Evolutionary conservation across 2,329 filamentous ascomycete species (phyloP), one percentile per base, ranked within the genome.

Genomic region (Gnomoniopsis sp.): DNA sequence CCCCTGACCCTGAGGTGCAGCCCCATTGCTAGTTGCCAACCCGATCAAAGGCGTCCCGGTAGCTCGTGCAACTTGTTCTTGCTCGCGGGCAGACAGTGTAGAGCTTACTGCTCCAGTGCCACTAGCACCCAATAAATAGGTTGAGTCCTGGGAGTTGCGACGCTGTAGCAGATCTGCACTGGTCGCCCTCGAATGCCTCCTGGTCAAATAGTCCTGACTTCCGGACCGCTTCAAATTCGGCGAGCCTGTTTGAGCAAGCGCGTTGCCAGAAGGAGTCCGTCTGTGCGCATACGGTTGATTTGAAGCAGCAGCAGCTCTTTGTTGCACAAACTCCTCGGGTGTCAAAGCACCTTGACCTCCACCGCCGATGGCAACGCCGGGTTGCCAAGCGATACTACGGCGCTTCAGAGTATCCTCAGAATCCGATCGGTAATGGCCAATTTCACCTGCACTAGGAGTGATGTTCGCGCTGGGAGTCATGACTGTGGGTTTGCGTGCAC

Each of bases 21-120:
- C 81, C 62, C 77, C 77, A 53, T 79, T 79, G 52, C 56, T 62
- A 10, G 81, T 81, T 4, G 81, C 82, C 69, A 96, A 77, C 59
- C 83, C 86, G 65, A 96, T 83, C 52, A 96, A 77, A 0, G 92
- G 89, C 0, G 86, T 87, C 1, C 90, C 89, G 0, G 91, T 96
- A 65, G 91, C 80, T 41, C 89, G 85, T 11, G 92, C 90, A n/a
- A 96, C 83, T 65, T 96, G 88, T 73, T 96, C 91, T 70, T 96
- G 92, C 72, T 96, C 92, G 17, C 89, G 85, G 19, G 92, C 92
- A 21, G 90, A 92, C n/a, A 96, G 79, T 58, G 88, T 83, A 0
- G 82, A 79, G 23, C 68, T 77, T 49, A 68, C 53, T 26, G 75
- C 73, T 3, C 73, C 72, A 6, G 65, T 67, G 50, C 65, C 69